Evolutionary conservation across 305 asterid genomes (phyloP).

Genomic region (Petunia hybrid): DNA sequence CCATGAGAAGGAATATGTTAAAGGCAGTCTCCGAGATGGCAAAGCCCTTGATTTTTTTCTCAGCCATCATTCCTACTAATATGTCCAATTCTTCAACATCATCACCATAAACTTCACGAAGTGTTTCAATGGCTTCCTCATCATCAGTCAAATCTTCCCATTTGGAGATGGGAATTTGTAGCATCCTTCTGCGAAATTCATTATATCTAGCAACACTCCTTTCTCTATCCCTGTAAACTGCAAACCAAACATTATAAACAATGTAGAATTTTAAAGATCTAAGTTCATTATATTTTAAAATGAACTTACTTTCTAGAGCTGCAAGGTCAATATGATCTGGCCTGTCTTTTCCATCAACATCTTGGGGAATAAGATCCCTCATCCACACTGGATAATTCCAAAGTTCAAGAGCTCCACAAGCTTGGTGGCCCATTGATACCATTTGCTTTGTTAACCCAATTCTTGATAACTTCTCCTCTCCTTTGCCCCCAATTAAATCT

Average conservation of each 20-base stretch:
- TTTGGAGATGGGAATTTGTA: constrained; percentile 62
- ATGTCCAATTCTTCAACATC: constrained; percentile 64
- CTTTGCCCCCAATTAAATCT: constrained; percentile 50
- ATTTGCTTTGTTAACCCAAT: constrained; percentile 61
- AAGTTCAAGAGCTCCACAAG: constrained; percentile 68
- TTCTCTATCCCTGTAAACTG: constrained; percentile 72
- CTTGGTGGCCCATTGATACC: constrained; percentile 82
- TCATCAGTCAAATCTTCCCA: constrained; percentile 70
- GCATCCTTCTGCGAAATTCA: constrained; percentile 54
- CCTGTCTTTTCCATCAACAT: constrained; percentile 54
- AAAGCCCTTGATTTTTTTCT: constrained; percentile 64
- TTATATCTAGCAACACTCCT: constrained; percentile 69
- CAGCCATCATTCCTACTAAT: constrained; percentile 62
- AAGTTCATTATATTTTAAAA: no score
- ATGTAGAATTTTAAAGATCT: neutral
- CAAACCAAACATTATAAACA: neutral
- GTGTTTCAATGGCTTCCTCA: constrained; percentile 46
- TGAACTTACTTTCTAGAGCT: constrained; percentile 58
- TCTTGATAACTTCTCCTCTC: constrained; percentile 42
- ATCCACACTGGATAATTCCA: constrained; percentile 70
- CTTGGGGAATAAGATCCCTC: constrained; percentile 51
- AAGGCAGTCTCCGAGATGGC: constrained; percentile 75
- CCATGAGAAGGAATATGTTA: constrained; percentile 63
- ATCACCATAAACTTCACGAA: constrained; percentile 55
- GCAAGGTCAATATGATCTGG: constrained; percentile 57